Conservation (phyloP, 2,329 filamentous ascomycete genomes). For the Penicillium sp. region DNA sequence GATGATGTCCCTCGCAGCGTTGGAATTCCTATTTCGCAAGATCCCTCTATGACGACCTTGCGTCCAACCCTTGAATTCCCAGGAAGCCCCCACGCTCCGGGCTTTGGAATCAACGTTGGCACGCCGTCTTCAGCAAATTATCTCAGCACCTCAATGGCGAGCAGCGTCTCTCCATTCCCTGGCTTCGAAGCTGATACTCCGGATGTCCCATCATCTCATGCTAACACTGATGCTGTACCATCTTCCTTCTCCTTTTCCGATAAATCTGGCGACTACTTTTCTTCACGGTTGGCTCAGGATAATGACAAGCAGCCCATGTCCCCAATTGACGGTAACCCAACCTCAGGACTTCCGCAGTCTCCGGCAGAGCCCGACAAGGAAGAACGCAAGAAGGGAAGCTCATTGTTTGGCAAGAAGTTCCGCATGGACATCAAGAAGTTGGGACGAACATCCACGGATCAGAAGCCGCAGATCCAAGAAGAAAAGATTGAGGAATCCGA, state of each 20-base stretch:
- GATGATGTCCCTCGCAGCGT: conserved; percentile 36
- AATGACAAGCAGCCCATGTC: conserved; percentile 55
- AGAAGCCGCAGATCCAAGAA: conserved; percentile 72
- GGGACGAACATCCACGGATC: conserved; percentile 63
- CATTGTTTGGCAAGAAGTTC: conserved; percentile 80
- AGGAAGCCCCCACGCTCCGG: conserved; percentile 67
- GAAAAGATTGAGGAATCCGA: conserved; percentile 65
- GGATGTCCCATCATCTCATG: conserved; percentile 52
- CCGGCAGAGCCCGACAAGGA: conserved; percentile 60
- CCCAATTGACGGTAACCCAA: conserved; percentile 43
- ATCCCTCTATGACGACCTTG: conserved; percentile 54
- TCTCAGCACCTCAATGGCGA: conserved; percentile 31
- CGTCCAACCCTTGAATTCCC: conserved; percentile 63
- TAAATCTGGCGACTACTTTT: conserved; percentile 73
- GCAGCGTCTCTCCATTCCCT: conserved; percentile 29
- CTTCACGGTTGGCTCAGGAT: conserved; percentile 52
- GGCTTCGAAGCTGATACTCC: conserved; percentile 29
- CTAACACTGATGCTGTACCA: conserved; percentile 44
- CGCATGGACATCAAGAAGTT: conserved; percentile 79
- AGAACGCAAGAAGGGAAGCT: conserved; percentile 58
- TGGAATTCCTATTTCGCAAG: conserved; percentile 28
- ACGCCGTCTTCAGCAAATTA: conserved; percentile 31
- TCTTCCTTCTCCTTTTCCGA: conserved; percentile 63
- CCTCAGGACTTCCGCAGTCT: conserved; percentile 48
- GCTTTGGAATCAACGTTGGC: conserved; percentile 74